These are phyloP conservation scores for Lachnellula cervina DNA, from an alignment of 2,329 filamentous ascomycete species.

Conservation along the genomic window DNA sequence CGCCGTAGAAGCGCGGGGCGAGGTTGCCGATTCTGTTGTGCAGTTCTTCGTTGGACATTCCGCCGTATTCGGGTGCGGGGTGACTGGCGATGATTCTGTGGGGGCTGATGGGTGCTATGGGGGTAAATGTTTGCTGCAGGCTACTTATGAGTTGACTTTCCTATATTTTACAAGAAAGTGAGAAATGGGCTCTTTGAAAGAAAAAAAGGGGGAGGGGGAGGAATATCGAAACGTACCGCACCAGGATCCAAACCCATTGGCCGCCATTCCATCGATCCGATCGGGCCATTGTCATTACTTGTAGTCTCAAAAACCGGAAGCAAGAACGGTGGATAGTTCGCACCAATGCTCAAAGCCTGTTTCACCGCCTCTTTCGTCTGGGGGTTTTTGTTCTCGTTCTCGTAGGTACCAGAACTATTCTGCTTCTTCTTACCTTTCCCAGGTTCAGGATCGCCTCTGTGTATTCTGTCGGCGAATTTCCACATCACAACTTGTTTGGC, in stretches of 20 bases:
- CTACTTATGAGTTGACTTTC: neutral
- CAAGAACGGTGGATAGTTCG: neutral
- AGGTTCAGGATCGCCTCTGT: neutral
- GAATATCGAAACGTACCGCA: neutral
- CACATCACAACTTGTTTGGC: constrained; percentile 12
- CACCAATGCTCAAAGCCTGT: neutral
- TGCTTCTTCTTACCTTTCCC: neutral
- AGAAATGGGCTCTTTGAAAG: neutral
- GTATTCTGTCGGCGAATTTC: constrained; percentile 11
- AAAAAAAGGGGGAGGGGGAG: neutral
- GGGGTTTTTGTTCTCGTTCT: neutral
- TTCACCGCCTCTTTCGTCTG: neutral
- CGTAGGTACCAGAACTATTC: neutral
- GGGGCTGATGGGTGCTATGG: neutral
- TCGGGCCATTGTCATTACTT: neutral
- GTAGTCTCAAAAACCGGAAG: neutral
- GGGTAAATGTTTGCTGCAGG: neutral
- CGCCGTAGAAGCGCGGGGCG: constrained; percentile 5
- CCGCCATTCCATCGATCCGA: neutral
- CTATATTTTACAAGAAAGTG: neutral
- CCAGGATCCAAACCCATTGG: neutral
- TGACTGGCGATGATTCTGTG: neutral
- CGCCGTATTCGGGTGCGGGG: neutral
- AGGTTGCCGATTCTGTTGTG: neutral
- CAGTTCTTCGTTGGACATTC: neutral